Evolutionary conservation across 1,139 yeast genomes (phyloP), one percentile per base, ranked within the genome.

Genomic region (Geotrichum fermentans): DNA sequence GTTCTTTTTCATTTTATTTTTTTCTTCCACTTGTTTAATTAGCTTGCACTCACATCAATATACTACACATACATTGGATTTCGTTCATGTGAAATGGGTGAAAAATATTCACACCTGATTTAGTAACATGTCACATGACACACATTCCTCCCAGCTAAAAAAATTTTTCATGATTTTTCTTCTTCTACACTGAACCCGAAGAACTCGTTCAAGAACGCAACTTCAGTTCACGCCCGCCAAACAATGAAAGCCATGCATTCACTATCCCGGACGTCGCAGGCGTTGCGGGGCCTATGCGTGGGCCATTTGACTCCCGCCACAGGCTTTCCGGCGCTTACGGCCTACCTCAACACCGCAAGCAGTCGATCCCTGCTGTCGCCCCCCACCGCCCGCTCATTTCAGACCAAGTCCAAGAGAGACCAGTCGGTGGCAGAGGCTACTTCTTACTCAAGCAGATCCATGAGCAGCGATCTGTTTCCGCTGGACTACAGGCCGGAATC

Each of bases 151-250:
- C 10, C 28, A 24, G 28, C 28, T 10, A 24, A 24, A 6, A 24
- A 24, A 6, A 10, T 34, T 49, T 39, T 18, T 39, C 24, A 22
- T 52, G 34, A 39, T 37, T 40, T 2, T 41, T 40, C 14, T 53
- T 40, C n/a, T n/a, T 42, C 13, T 21, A 20, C 40, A 18, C 18
- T 16, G 14, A 11, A 45, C 33, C 14, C 6, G 7, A 4, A 24
- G 13, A n/a, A n/a, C n/a, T n/a, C n/a, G n/a, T n/a, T n/a, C n/a
- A n/a, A n/a, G n/a, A n/a, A n/a, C n/a, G n/a, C n/a, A n/a, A n/a
- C 18, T 14, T 28, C 32, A 4, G 47, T 24, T 20, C 13, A 10
- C 16, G 2, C 5, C 14, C n/a, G 5, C 24, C 20, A 4, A 17
- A 35, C 21, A 18, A 32, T 43, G 36, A 35, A 29, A 35, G 40